Evolutionary conservation across 805 yeast genomes (phyloP), one percentile per base, ranked within the genome.

Genomic region (Kodamaea leandrae): DNA sequence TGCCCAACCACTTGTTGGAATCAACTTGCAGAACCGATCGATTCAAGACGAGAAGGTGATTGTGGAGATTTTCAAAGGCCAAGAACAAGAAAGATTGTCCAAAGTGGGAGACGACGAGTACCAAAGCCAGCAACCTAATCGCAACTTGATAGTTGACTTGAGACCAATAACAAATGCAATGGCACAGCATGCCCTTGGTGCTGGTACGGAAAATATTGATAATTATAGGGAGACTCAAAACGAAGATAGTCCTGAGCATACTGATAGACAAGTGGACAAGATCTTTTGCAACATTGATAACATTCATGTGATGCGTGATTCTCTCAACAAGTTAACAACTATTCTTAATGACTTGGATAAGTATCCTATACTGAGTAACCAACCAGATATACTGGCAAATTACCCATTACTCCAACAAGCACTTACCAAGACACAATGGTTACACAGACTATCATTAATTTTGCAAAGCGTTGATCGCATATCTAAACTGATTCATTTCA

Each of bases 101-200:
- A 46, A 37, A 5, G 37, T 60, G 7, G 10, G 37, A 6, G 49
- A 49, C 3, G 47, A 51, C 17, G 65, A 56, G 4, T 51, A 55
- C 32, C 53, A 50, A 12, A 42, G 32, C 34, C 54, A 52, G 14
- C 71, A 66, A 46, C 70, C 71, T 5, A 67, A 66, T 61, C 58
- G 50, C 54, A 74, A 90, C 54, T 61, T 93, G 20, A 81, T 93
- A 21, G 91, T 88, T 4, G 99, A 93, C 64, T 85, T 95, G 16
- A 71, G 99, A 42, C 99, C 99, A 1, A 61, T 89, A 18, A 84
- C 97, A 0, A 93, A 93, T 61, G 98, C 98, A 6, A 77, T 89
- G 77, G 98, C 96, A 0, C 98, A 93, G 54, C 86, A 87, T 34
- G 98, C 98, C 0, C 64, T 93, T 12, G 99, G 99, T 9, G 99